Evolutionary conservation across 495 filamentous ascomycete genomes (phyloP).

Genomic region (Talaromyces liani): DNA sequence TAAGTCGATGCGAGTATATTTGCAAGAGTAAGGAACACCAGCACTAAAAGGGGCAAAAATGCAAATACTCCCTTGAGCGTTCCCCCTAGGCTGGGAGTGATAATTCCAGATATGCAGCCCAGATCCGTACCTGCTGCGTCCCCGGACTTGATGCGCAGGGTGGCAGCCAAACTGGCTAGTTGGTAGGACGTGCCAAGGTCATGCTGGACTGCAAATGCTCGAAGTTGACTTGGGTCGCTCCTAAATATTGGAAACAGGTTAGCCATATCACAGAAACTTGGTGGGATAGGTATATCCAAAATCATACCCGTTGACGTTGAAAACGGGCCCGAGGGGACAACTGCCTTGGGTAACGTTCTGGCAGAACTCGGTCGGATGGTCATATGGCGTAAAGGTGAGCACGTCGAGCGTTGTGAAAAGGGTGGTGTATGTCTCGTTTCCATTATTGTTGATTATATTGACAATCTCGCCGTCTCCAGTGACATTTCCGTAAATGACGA

Average conservation of each 20-base stretch:
- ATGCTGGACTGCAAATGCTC: slow-evolving; percentile 67
- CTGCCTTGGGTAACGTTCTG: slow-evolving; percentile 46
- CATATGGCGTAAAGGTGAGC: slow-evolving; percentile 63
- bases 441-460: slow-evolving; percentile 41
- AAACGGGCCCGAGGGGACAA: slow-evolving; percentile 73
- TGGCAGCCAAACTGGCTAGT: slow-evolving; percentile 71
- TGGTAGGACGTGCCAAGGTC: slow-evolving; percentile 74
- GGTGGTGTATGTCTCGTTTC: slow-evolving; percentile 53
- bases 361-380: slow-evolving; percentile 53
- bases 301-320: slow-evolving; percentile 53
- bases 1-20: slow-evolving; percentile 76
- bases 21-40: slow-evolving; percentile 72
- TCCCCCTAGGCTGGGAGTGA: slow-evolving; percentile 73
- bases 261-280: slow-evolving; percentile 3
- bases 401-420: slow-evolving; percentile 61
- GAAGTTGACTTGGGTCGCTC: slow-evolving; percentile 46
- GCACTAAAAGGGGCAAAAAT: slow-evolving; percentile 69
- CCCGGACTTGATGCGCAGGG: slow-evolving; percentile 66
- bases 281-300: not conserved
- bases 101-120: slow-evolving; percentile 68
- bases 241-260: slow-evolving; percentile 16
- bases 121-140: slow-evolving; percentile 52
- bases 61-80: slow-evolving; percentile 58
- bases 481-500: slow-evolving; percentile 90
- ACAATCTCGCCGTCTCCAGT: slow-evolving; percentile 79